A percentile compares a stretch with the other conserved stretches of the same genome.
These are phyloP conservation scores for Leavenworthia alabamica DNA, from an alignment of 345 rosid genomes.

Conservation along the genomic window DNA sequence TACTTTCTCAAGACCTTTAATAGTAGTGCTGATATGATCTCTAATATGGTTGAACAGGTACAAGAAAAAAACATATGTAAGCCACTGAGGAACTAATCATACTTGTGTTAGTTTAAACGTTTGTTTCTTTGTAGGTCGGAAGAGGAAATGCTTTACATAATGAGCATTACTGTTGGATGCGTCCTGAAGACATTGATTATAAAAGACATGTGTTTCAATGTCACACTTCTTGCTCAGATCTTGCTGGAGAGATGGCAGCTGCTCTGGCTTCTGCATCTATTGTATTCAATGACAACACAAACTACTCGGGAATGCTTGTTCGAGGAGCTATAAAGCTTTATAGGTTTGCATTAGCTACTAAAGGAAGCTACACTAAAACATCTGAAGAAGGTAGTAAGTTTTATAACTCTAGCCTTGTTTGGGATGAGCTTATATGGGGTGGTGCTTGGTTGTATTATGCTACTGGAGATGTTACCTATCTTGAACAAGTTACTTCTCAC, in stretches of 20 bases:
- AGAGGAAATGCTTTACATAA: conserved; percentile 42
- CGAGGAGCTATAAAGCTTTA: conserved; percentile 71
- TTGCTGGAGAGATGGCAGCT: conserved; percentile 94
- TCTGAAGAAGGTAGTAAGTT: conserved; percentile 49
- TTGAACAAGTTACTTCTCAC: conserved; percentile 52
- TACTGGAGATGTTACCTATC: conserved; percentile 69
- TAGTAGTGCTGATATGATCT: conserved; percentile 55
- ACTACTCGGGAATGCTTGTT: conserved; percentile 78
- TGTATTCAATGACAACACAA: conserved; percentile 79
- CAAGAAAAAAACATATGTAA: not conserved
- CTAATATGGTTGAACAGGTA: conserved; percentile 56
- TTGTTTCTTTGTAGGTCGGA: conserved; percentile 48
- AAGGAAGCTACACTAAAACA: conserved; percentile 38
- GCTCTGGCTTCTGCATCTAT: conserved; percentile 88
- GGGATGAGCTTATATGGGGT: conserved; percentile 89
- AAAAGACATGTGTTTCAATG: conserved; percentile 43
- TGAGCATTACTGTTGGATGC: conserved; percentile 95
- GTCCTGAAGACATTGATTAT: conserved; percentile 94
- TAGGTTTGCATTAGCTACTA: conserved; percentile 34
- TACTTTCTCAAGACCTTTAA: conserved; percentile 85
- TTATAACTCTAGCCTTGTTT: conserved; percentile 64
- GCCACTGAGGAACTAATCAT: not conserved
- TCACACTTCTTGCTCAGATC: conserved; percentile 56
- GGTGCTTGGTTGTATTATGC: conserved; percentile 93
- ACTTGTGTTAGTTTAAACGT: not conserved